phyloP scores from a whole-genome alignment of 176 grass and related monocot species.

The Aechmea fasciata region DNA sequence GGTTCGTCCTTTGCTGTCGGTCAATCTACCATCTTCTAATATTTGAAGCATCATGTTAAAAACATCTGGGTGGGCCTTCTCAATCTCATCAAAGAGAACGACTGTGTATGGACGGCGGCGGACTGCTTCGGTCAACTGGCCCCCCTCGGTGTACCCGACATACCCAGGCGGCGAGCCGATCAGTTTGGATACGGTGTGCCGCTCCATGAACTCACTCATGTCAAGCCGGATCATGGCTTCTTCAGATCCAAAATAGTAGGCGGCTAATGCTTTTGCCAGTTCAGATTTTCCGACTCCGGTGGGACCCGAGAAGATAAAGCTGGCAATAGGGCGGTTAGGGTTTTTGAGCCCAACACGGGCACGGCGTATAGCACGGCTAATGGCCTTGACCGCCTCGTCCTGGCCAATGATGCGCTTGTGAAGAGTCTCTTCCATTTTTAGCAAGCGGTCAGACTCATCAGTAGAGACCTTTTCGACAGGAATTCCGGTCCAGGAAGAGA shows the following conservation, averaged over 20 bases:
- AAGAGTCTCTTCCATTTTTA: slow-evolving; percentile 90
- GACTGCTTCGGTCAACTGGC: slow-evolving; percentile 89
- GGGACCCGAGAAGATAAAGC: slow-evolving; percentile 90
- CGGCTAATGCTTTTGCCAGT: slow-evolving; percentile 66
- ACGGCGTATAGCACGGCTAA: slow-evolving; percentile 78
- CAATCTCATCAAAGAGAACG: slow-evolving; percentile 82
- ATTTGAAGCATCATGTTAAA: slow-evolving; percentile 99
- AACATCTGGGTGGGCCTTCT: slow-evolving; percentile 83
- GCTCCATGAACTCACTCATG: slow-evolving; percentile 97
- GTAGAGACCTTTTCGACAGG: slow-evolving; percentile 86
- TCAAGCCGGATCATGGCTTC: slow-evolving; percentile 96
- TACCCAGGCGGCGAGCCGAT: slow-evolving; percentile 89
- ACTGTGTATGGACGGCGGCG: slow-evolving; percentile 70
- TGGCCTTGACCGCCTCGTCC: slow-evolving; percentile 87
- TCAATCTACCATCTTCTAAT: slow-evolving; percentile 75
- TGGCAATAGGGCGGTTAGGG: slow-evolving; percentile 78
- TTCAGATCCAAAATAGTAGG: slow-evolving; percentile 80
- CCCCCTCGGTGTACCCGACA: slow-evolving; percentile 92
- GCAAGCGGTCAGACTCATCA: slow-evolving; percentile 74
- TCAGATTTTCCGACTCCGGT: slow-evolving; percentile 96
- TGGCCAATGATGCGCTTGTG: slow-evolving; percentile 78
- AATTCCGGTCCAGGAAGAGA: slow-evolving; percentile 89
- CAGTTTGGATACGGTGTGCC: slow-evolving; percentile 82
- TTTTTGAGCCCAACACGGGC: slow-evolving; percentile 84
- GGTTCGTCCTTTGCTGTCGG: slow-evolving; percentile 89